Conservation (phyloP, 75 land plant species). For the Pinus tabuliformis region DNA sequence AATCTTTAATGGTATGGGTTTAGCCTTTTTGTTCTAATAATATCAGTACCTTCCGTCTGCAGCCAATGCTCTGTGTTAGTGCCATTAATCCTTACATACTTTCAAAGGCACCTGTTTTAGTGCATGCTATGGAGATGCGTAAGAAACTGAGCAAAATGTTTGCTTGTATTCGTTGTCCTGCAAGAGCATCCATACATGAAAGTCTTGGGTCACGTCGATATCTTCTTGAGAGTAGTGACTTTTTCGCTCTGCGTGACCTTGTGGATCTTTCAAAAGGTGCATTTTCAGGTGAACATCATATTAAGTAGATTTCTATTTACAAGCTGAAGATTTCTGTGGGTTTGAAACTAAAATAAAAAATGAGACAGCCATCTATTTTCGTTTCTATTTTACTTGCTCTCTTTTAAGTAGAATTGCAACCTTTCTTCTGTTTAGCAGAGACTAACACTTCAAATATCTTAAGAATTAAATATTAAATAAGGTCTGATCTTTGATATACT, state of each 20-base stretch:
- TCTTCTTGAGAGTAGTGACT: constrained; percentile 46
- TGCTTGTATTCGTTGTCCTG: constrained; percentile 29
- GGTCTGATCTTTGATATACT: background rate
- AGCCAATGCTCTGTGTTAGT: constrained; percentile 51
- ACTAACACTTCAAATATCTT: background rate
- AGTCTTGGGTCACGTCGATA: constrained; percentile 29
- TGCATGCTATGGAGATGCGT: constrained; percentile 28
- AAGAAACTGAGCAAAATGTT: constrained; percentile 37
- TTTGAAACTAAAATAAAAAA: background rate
- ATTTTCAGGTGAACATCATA: constrained; percentile 26
- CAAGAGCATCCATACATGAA: constrained; percentile 18
- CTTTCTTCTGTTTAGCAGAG: background rate
- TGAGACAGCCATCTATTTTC: background rate
- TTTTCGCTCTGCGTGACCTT: constrained; percentile 45
- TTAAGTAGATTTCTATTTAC: background rate
- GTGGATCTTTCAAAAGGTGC: constrained; percentile 49
- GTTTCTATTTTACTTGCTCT: background rate
- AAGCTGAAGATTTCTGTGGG: background rate
- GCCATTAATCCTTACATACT: constrained; percentile 45
- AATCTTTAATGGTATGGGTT: background rate
- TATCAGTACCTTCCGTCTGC: constrained; percentile 12
- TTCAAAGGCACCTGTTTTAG: constrained; percentile 36
- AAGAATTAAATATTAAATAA: background rate
- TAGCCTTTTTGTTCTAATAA: background rate
- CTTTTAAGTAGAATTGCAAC: background rate